Evolutionary conservation across 371 early-diverging fungal genomes (phyloP), one percentile per base, ranked within the genome.

Genomic region (Zychaea mexicana): DNA sequence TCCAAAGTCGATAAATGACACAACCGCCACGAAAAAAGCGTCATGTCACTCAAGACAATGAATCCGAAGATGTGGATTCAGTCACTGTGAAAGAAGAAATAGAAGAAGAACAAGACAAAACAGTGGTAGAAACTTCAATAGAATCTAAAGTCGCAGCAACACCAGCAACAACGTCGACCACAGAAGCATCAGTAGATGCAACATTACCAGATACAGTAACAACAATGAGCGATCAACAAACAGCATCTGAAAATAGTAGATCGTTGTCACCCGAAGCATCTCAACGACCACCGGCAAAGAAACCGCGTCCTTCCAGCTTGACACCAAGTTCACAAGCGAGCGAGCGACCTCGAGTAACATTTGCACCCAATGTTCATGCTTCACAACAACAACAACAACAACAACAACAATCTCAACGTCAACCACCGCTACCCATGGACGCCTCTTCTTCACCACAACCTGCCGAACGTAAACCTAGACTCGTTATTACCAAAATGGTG

Each of bases 401-500:
- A 55, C 42, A 42, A 42, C 42, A 42, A 2, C 7, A 3, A 12
- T n/a, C 13, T 3, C 42, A 3, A 12, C 42, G n/a, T 3, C 42
- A 4, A 42, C 15, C 42, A 12, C 42, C 13, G n/a, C 7, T n/a
- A 42, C 6, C 42, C 13, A 42, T 42, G 7, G 7, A 4, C 4
- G 42, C 7, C 4, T 42, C 42, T 42, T 15, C n/a, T 42, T 42
- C 49, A 49, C 68, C 53, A 58, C 67, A 1, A 15, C 74, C 73
- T 21, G 67, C 69, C 52, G 59, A 66, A 57, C 39, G 56, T 28
- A 65, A 62, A 26, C 87, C 85, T 55, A 83, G 99, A 2, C 85
- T 98, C 19, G 87, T 98, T 12, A 96, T 99, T 61, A 88, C 88
- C 17, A 93, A 94, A 65, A 92, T 99, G 92, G 92, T 95, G 12